Evolutionary conservation across 169 alveolate species (phyloP), one percentile per base, ranked within the genome.

Genomic region (Eimeria necatrix): DNA sequence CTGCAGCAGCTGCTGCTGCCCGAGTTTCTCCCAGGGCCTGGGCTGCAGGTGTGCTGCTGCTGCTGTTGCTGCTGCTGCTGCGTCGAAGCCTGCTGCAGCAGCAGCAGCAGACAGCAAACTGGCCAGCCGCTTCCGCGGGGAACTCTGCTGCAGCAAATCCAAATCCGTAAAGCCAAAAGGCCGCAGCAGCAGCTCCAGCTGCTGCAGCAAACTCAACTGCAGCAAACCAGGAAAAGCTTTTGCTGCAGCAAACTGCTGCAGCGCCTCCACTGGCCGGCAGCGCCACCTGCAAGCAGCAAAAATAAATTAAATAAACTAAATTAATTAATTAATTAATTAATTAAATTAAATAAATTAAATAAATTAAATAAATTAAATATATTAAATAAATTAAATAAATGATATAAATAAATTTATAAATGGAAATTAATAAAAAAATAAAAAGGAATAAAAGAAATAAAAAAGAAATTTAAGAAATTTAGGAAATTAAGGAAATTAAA

Each of bases 241-340:
- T 18, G 89, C 89, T 4, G 89, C 89, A 80, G 71, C 89, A 22
- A 80, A 80, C 64, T 12, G 64, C 89, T 80, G 89, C 89, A 80
- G 16, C 51, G 89, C 89, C 24, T 7, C 71, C 16, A n/a, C 71
- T 4, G 89, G 89, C 64, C 89, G 59, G 71, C 89, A 80, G 20
- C 89, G 49, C 89, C 89, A 80, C 71, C 89, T 80, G 71, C 71
- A 51, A 53, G 73, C 73, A 60, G 73, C 73, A 60, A 24, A 20
- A 60, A 60, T 3, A 60, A 4, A 60, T 20, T 7, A 12, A 16
- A 3, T 10, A 60, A 16, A 60, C 4, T 24, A 4, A 4, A 60
- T 60, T n/a, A n/a, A n/a, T n/a, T n/a, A n/a, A n/a, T n/a, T n/a
- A n/a, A n/a, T n/a, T n/a, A n/a, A n/a, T n/a, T n/a, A n/a, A n/a